Base-by-base conservation (phyloP, 2,329 filamentous ascomycete species). In the Penicillium sp. region DNA sequence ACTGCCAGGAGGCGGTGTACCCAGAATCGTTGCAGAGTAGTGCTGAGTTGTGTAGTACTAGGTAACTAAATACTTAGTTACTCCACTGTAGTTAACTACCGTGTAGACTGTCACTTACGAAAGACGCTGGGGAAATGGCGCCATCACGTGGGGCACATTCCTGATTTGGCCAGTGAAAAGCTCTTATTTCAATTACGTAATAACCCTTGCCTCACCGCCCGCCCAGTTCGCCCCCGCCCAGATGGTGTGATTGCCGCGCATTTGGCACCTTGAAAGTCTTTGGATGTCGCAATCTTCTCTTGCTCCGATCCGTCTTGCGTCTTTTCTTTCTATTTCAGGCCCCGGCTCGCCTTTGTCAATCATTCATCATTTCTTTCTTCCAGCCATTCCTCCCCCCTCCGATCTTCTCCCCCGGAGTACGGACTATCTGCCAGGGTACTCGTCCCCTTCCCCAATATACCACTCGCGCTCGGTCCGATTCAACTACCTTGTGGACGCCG, bases 71-170 rank as follows among this genome's bases (percentile, higher is more conserved):
- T n/a, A n/a, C n/a, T n/a, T n/a, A n/a, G n/a, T n/a, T n/a, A n/a
- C n/a, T n/a, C n/a, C n/a, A n/a, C n/a, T n/a, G n/a, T n/a, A n/a
- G n/a, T n/a, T n/a, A n/a, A n/a, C n/a, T n/a, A n/a, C n/a, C n/a
- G n/a, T n/a, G n/a, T n/a, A n/a, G n/a, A n/a, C n/a, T n/a, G n/a
- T n/a, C n/a, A n/a, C n/a, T 55, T 49, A 46, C 45, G 29, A 13
- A 29, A 46, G 30, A 52, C 47, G n/a, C 36, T 40, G 36, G 36
- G 55, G 57, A 59, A 55, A 59, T 59, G 52, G 54, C 54, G 57
- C 54, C 51, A 59, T 59, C 51, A 55, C 57, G 57, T 57, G 54
- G 57, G 39, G 47, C 47, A 27, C 13, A 20, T 46, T 17, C 50
- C 50, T 4, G 13, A 41, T 30, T 18, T 7, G 41, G 29, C 13